Conservation (phyloP, 257 asterid genomes). For the Solanum sejunctum region DNA sequence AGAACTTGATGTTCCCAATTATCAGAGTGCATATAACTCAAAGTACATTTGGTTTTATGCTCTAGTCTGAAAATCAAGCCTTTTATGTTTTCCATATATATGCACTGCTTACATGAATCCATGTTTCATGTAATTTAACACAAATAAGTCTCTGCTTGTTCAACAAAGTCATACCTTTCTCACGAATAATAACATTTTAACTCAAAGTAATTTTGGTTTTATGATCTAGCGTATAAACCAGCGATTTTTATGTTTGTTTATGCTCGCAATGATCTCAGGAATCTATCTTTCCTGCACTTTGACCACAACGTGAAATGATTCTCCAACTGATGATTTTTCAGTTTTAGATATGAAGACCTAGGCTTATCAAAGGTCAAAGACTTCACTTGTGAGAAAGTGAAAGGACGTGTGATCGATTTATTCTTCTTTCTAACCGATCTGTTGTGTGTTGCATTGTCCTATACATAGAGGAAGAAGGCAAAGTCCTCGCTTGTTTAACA, state of each 20-base stretch:
- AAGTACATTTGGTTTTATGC: not conserved
- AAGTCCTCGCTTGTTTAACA: not conserved
- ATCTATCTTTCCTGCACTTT: not conserved
- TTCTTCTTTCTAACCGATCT: not conserved
- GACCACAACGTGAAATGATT: not conserved
- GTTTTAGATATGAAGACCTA: not conserved
- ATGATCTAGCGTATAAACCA: not conserved
- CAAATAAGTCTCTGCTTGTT: not conserved
- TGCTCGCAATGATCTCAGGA: not conserved
- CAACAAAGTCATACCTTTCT: not conserved
- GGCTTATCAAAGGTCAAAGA: not conserved
- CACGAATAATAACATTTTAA: not conserved
- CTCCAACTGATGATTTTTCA: not conserved
- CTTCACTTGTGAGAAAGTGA: not conserved
- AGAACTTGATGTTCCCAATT: not conserved
- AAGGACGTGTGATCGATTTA: not conserved
- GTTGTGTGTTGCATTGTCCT: not conserved
- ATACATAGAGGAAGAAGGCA: not conserved
- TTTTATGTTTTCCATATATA: not conserved
- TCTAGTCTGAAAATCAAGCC: not conserved
- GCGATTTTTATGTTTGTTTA: not conserved
- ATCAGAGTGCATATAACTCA: not conserved
- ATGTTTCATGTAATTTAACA: not conserved
- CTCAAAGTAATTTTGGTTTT: not conserved
- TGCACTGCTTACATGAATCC: not conserved